Evolutionary conservation across 2,329 filamentous ascomycete genomes (phyloP).

Genomic region (Celoporthe dispersa): DNA sequence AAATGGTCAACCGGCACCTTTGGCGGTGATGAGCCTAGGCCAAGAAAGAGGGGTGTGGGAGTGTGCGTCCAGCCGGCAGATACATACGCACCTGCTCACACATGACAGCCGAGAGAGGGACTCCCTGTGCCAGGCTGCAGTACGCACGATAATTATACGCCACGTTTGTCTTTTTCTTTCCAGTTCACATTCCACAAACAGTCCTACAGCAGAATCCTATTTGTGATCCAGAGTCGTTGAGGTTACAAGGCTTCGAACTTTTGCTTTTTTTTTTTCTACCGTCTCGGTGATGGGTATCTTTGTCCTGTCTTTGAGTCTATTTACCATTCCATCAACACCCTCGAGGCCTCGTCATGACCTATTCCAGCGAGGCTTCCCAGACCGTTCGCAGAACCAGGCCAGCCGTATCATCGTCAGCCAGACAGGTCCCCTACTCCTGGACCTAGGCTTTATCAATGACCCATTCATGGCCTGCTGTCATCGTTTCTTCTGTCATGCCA

Average conservation of each 20-base stretch:
- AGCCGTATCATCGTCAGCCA: not conserved
- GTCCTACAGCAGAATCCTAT: not conserved
- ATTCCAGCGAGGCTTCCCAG: not conserved
- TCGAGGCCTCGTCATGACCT: not conserved
- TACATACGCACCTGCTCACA: not conserved
- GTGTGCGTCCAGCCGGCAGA: not conserved
- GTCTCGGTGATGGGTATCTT: conserved; percentile 2
- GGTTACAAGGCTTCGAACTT: not conserved
- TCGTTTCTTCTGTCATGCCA: not conserved
- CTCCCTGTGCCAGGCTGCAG: not conserved
- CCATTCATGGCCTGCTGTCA: not conserved
- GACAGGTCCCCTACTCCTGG: not conserved
- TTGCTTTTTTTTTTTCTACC: not conserved
- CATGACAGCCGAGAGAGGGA: not conserved
- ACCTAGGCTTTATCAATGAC: not conserved
- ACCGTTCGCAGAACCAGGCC: not conserved
- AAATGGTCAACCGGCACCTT: not conserved
- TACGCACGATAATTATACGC: not conserved
- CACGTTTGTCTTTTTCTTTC: not conserved
- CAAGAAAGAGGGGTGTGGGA: not conserved
- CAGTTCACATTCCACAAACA: not conserved
- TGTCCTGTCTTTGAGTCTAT: not conserved
- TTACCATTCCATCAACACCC: not conserved
- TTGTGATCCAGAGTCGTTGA: not conserved
- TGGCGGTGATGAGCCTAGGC: not conserved